These are phyloP conservation scores for Teunomyces pallodes DNA, from an alignment of 805 yeast species.

Conservation along the genomic window DNA sequence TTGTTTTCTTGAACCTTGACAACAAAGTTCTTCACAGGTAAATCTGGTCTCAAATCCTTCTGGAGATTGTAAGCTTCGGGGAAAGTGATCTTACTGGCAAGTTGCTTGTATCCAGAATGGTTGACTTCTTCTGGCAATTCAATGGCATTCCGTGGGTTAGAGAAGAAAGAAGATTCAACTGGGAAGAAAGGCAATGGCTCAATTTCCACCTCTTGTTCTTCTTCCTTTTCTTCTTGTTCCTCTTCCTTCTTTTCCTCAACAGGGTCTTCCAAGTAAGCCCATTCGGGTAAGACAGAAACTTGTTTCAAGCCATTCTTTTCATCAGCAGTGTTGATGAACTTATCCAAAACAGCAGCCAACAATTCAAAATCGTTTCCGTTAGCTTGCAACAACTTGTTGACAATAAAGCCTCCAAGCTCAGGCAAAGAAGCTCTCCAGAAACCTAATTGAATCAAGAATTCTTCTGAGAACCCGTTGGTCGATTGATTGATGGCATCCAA, in stretches of 20 bases:
- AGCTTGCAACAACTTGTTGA: slow-evolving; percentile 75
- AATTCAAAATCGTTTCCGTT: slow-evolving; percentile 81
- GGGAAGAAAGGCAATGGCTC: slow-evolving; percentile 48
- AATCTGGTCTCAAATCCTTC: slow-evolving; percentile 79
- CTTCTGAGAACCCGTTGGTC: slow-evolving; percentile 70
- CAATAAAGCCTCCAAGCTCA: slow-evolving; percentile 59
- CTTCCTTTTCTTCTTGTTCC: slow-evolving; percentile 16
- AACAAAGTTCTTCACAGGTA: slow-evolving; percentile 78
- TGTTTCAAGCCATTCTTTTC: slow-evolving; percentile 43
- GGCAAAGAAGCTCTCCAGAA: slow-evolving; percentile 76
- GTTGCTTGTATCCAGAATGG: slow-evolving; percentile 38
- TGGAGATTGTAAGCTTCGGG: slow-evolving; percentile 68
- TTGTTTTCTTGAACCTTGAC: slow-evolving; percentile 89
- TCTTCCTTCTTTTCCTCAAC: slow-evolving; percentile 27
- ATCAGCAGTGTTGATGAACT: slow-evolving; percentile 58
- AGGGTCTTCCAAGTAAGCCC: slow-evolving; percentile 36
- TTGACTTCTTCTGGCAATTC: slow-evolving; percentile 39
- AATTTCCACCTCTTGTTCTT: slow-evolving; percentile 16
- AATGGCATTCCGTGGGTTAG: slow-evolving; percentile 52
- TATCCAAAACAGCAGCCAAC: slow-evolving; percentile 67
- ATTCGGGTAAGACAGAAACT: slow-evolving; percentile 29
- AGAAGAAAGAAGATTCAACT: slow-evolving; percentile 60
- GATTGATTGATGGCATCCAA: slow-evolving; percentile 49
- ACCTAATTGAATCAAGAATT: slow-evolving; percentile 74
- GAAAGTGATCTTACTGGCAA: slow-evolving; percentile 73